A percentile compares a stretch with the other conserved stretches of the same genome.
Evolutionary conservation across 441 rosid genomes (phyloP).

Genomic region (Croton setiger): DNA sequence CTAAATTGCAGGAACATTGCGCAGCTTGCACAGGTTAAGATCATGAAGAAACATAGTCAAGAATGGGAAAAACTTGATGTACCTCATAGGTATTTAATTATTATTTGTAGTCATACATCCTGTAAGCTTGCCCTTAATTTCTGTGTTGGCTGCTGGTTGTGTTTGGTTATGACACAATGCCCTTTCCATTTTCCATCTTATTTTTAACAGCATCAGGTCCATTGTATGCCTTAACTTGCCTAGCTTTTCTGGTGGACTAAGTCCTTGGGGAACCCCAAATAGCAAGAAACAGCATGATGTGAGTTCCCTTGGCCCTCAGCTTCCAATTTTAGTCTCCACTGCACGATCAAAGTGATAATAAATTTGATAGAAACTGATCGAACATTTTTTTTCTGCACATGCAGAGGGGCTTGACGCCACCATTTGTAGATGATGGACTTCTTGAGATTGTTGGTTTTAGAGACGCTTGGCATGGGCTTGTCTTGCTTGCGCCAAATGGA

Average conservation of each 20-base stretch:
- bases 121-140: not conserved
- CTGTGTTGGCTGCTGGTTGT: not conserved
- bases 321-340: not conserved
- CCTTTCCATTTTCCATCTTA: not conserved
- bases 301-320: slow-evolving; percentile 12
- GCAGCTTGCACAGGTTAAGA: slow-evolving; percentile 67
- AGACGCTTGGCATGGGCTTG: slow-evolving; percentile 98
- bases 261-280: slow-evolving; percentile 87
- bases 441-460: slow-evolving; percentile 93
- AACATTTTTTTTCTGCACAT: not conserved
- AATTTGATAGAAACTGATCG: not conserved
- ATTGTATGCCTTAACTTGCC: slow-evolving; percentile 91
- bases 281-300: slow-evolving; percentile 56
- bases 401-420: slow-evolving; percentile 85
- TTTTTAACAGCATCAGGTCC: slow-evolving; percentile 69
- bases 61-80: slow-evolving; percentile 64
- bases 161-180: not conserved
- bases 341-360: not conserved
- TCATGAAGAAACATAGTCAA: slow-evolving; percentile 55
- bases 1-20: slow-evolving; percentile 59
- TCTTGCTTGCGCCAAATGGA: slow-evolving; percentile 79
- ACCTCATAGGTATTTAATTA: slow-evolving; percentile 51
- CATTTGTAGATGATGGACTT: slow-evolving; percentile 84
- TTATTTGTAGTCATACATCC: not conserved
- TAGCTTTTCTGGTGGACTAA: slow-evolving; percentile 92